Evolutionary conservation across 169 alveolate species (phyloP), one percentile per base, ranked within the genome.

Genomic region (Condylostoma magnum): DNA sequence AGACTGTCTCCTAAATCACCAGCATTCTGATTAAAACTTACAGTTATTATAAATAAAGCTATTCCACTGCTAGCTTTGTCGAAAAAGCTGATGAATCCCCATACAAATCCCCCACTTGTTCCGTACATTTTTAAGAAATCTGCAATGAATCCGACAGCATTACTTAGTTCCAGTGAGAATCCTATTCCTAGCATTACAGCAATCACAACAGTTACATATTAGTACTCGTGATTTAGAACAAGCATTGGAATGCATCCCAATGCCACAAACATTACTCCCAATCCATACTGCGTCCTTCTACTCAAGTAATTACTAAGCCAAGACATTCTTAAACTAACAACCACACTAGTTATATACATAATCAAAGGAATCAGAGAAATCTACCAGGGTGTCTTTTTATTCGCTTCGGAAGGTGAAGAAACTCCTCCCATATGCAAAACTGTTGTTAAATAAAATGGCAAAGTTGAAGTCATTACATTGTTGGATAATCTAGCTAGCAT

Each of bases 351-450:
- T 2, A 81, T 27, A 68, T 79, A 88, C 27, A 89, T 52, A 50
- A 67, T 63, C 18, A 88, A 55, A 25, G 94, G 94, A 28, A 79
- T 65, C 4, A 81, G 20, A 2, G 94, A 90, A 0, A 82, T 41
- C 56, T 80, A 52, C 50, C 71, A 20, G 8, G 94, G 91, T 1
- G 87, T 76, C 31, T 52, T 69, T 4, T 56, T 48, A 15, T 33
- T 18, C 5, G 71, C 71, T 55, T 66, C 76, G n/a, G 66, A 77
- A 41, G 50, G 54, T 28, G 80, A n/a, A 44, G 34, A 31, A 2
- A 65, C 85, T 22, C 72, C 83, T 25, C 79, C 78, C 18, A 81
- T 44, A 18, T 56, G 63, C 3, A 80, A 52, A 20, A 83, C 91
- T 22, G 56, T 33, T 6, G 75, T 74, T 25, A 87, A 52, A 50